Conservation (phyloP, 2,329 filamentous ascomycete species). For the Colletotrichum abscissum region DNA sequence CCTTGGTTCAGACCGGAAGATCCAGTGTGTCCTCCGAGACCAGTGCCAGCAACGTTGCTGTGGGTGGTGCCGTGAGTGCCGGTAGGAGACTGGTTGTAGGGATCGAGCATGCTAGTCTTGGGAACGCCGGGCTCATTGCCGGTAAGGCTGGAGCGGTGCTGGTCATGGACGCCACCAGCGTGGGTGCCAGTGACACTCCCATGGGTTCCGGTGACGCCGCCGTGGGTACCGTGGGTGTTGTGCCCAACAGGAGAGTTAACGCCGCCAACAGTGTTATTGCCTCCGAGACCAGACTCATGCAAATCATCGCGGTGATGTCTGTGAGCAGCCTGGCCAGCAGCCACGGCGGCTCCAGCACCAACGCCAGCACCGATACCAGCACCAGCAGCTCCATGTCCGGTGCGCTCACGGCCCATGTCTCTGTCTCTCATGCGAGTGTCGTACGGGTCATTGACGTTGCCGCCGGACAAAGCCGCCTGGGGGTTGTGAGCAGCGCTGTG, state of each 20-base stretch:
- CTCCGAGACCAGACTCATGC: slow-evolving; percentile 11
- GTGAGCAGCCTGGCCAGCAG: slow-evolving; percentile 19
- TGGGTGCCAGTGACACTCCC: neutral
- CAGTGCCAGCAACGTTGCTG: slow-evolving; percentile 3
- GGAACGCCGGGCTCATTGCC: slow-evolving; percentile 25
- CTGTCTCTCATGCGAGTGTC: slow-evolving; percentile 33
- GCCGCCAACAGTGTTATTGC: neutral
- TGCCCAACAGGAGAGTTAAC: neutral
- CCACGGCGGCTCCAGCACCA: slow-evolving; percentile 12
- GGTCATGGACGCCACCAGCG: slow-evolving; percentile 4
- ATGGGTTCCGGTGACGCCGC: slow-evolving; percentile 1
- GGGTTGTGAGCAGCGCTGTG: slow-evolving; percentile 13
- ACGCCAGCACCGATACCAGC: slow-evolving; percentile 25
- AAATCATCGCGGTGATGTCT: slow-evolving; percentile 30
- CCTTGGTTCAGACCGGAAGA: slow-evolving; percentile 27
- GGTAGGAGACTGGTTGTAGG: slow-evolving; percentile 19
- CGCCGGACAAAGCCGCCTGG: slow-evolving; percentile 17
- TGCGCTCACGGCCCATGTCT: slow-evolving; percentile 34
- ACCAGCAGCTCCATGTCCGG: slow-evolving; percentile 23
- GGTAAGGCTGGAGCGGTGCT: neutral
- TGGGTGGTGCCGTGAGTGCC: neutral
- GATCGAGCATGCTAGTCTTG: slow-evolving; percentile 35
- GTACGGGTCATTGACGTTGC: slow-evolving; percentile 21
- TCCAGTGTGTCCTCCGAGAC: slow-evolving; percentile 12
- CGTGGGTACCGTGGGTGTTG: neutral